These are phyloP conservation scores for Anthracocystis walkeri DNA, from an alignment of 1,284 basidiomycete genomes.

Conservation along the genomic window DNA sequence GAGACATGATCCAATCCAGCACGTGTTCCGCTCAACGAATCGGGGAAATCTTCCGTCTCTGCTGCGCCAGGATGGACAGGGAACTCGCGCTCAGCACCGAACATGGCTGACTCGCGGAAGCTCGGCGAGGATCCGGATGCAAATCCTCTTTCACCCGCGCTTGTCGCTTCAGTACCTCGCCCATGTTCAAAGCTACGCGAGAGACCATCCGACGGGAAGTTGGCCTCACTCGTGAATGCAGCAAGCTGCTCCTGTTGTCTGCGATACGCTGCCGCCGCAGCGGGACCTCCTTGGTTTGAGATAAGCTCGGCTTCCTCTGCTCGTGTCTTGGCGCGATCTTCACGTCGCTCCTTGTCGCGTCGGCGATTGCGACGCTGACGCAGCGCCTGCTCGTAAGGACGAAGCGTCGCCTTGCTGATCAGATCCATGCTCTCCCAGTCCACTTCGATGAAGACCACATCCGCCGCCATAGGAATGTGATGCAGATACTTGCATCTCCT, in stretches of 20 bases:
- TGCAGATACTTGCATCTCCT: slow-evolving; percentile 94
- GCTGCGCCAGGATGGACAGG: slow-evolving; percentile 60
- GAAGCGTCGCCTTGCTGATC: slow-evolving; percentile 51
- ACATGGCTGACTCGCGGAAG: slow-evolving; percentile 64
- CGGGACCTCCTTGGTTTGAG: slow-evolving; percentile 36
- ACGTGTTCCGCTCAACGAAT: slow-evolving; percentile 37
- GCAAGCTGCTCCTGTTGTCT: slow-evolving; percentile 45
- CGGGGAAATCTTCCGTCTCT: slow-evolving; percentile 57
- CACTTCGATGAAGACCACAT: slow-evolving; percentile 93
- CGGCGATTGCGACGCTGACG: slow-evolving; percentile 54
- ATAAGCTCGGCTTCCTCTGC: slow-evolving; percentile 59
- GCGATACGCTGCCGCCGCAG: slow-evolving; percentile 46
- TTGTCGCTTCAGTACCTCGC: slow-evolving; percentile 10
- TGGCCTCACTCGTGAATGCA: slow-evolving; percentile 38
- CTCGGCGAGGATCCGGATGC: slow-evolving; percentile 42
- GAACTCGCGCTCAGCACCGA: slow-evolving; percentile 65
- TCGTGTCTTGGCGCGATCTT: slow-evolving; percentile 61
- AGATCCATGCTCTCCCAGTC: slow-evolving; percentile 72
- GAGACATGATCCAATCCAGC: slow-evolving; percentile 34
- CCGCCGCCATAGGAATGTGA: slow-evolving; percentile 89
- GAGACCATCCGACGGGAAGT: slow-evolving; percentile 52
- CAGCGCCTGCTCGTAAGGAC: slow-evolving; percentile 62
- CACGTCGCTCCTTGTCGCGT: slow-evolving; percentile 57
- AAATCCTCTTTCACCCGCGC: slow-evolving; percentile 15
- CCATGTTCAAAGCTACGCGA: slow-evolving; percentile 44